Evolutionary conservation across 2,329 filamentous ascomycete genomes (phyloP).

Genomic region (Xylariaceae sp.): DNA sequence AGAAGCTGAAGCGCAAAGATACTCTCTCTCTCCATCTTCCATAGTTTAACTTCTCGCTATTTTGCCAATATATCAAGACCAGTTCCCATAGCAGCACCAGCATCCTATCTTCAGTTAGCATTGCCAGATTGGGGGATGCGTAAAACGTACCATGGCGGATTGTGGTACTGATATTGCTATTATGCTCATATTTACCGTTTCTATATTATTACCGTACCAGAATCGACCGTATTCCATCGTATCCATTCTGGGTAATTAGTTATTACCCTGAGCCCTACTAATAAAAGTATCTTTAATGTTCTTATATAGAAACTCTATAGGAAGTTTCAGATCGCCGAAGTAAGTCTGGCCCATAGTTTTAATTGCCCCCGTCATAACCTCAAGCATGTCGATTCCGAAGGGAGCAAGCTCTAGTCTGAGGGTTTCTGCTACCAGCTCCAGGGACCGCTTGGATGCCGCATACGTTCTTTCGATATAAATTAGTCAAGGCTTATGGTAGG

Average conservation of each 20-base stretch:
- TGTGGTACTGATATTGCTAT: constrained; percentile 27
- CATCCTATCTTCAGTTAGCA: constrained; percentile 26
- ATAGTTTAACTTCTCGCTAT: too few relatives aligned
- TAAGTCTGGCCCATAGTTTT: constrained; percentile 33
- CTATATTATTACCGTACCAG: constrained; percentile 28
- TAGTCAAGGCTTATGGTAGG: background rate
- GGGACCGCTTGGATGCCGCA: constrained; percentile 33
- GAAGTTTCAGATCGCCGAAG: constrained; percentile 32
- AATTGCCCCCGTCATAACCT: constrained; percentile 32
- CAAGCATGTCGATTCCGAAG: constrained; percentile 33
- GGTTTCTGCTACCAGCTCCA: constrained; percentile 33
- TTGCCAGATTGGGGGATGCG: background rate
- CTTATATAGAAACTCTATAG: constrained; percentile 28
- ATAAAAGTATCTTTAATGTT: constrained; percentile 24
- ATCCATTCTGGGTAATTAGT: constrained; percentile 28
- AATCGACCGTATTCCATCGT: constrained; percentile 30
- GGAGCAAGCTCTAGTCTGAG: constrained; percentile 33
- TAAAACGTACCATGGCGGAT: constrained; percentile 22
- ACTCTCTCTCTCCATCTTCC: too few relatives aligned
- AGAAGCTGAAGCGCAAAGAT: too few relatives aligned
- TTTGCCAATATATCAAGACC: constrained; percentile 26
- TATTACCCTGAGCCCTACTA: constrained; percentile 28
- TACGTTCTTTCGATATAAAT: constrained; percentile 29
- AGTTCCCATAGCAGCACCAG: constrained; percentile 26
- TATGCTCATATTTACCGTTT: constrained; percentile 24